Evolutionary conservation across 192 early-diverging fungal genomes (phyloP), one percentile per base, ranked within the genome.

Genomic region (Mortierella alpina): DNA sequence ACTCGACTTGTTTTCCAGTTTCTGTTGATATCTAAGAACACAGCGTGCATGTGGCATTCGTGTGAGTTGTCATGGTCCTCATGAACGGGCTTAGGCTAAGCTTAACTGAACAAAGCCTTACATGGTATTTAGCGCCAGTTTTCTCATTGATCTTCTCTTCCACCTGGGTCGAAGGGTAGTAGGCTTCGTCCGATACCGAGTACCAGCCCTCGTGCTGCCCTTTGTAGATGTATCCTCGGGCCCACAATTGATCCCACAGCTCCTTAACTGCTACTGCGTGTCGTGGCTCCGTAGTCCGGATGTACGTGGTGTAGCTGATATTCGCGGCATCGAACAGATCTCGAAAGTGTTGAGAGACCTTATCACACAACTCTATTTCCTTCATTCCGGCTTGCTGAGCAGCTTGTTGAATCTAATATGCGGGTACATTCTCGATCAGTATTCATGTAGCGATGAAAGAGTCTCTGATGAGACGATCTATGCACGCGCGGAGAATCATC

Each of bases 161-260:
- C 0, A 96, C 88, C 76, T 96, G 94, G 2, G 83, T 82, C 12
- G 82, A 78, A 0, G 95, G 86, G 70, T 96, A 96, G 72, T 96
- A 99, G 0, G 95, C 93, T 84, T 99, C 97, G 73, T 99, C 97
- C 13, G 96, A 97, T 7, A 99, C 90, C 2, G 93, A 91, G 83
- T 99, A 99, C 96, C 96, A 99, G 39, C 97, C 97, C 54, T 92
- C 88, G 57, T 99, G 95, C 53, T 82, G 78, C 20, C 95, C 96
- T 84, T 96, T 96, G 86, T 97, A 98, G 52, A 99, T 94, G 67
- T 91, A 90, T 22, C 95, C 95, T 31, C 82, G 84, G 7, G 90
- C 83, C 18, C 87, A 80, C 15, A 98, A 84, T 59, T 57, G 49
- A 48, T 88, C 81, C 97, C 97, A 99, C 42, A 99, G 81, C 23